Evolutionary conservation across 306 rosid genomes (phyloP).

Genomic region (Biancaea sappan): DNA sequence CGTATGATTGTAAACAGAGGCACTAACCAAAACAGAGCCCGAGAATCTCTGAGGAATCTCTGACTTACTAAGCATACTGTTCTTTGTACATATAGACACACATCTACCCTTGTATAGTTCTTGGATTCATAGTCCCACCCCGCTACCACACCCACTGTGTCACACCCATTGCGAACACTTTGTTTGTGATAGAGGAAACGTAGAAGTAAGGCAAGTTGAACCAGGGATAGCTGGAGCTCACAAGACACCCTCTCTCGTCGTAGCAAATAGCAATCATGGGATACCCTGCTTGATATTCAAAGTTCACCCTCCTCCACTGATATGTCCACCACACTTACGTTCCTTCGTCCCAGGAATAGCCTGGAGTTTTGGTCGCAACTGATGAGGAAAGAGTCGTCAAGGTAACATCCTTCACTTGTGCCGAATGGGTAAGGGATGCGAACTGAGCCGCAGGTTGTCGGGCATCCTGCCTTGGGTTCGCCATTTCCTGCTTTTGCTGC

Average conservation of each 20-base stretch:
- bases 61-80: not conserved
- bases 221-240: not conserved
- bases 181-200: constrained; percentile 35
- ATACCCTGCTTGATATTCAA: constrained; percentile 1
- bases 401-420: too few species aligned
- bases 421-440: constrained; percentile 43
- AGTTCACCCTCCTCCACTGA: constrained; percentile 36
- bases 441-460: not conserved
- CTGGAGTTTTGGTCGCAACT: not conserved
- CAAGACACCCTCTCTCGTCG: not conserved
- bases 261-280: constrained; percentile 33
- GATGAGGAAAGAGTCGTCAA: constrained; percentile 35
- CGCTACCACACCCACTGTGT: not conserved
- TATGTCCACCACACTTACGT: not conserved
- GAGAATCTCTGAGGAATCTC: constrained; percentile 21
- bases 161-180: constrained; percentile 42
- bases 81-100: constrained; percentile 5
- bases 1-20: rapidly evolving
- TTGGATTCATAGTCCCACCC: rapidly evolving
- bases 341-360: not conserved
- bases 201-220: not conserved
- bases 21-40: rapidly evolving
- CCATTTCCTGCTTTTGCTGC: too few species aligned
- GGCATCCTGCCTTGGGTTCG: too few species aligned
- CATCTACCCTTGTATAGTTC: constrained; percentile 40